Conservation (phyloP, 176 grass and related monocot species). For the Oryza longistaminata region DNA sequence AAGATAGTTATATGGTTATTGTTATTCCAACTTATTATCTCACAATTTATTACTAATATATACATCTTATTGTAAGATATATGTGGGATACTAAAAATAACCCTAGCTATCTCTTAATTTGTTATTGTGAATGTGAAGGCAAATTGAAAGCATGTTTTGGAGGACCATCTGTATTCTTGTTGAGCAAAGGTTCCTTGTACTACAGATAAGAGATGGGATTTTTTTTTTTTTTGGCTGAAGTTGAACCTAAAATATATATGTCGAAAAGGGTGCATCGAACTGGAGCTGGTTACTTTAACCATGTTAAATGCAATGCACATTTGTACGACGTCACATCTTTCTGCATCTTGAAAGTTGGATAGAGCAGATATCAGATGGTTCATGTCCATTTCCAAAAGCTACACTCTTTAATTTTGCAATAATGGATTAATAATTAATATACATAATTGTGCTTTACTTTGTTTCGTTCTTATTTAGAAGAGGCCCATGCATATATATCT, state of each 20-base stretch:
- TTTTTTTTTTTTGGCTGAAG: background rate
- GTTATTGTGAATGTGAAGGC: background rate
- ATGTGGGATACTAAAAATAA: too few relatives aligned
- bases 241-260: background rate
- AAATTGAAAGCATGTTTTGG: constrained; percentile 17
- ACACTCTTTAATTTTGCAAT: too few relatives aligned
- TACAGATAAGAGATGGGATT: constrained; percentile 14
- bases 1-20: too few relatives aligned
- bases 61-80: too few relatives aligned
- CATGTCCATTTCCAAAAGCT: too few relatives aligned
- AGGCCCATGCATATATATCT: background rate
- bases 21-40: too few relatives aligned
- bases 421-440: too few relatives aligned
- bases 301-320: background rate
- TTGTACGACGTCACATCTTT: background rate
- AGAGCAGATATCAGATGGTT: too few relatives aligned
- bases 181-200: background rate
- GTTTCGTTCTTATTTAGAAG: background rate
- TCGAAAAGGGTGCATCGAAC: constrained; percentile 1
- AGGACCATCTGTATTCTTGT: constrained; percentile 15
- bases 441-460: background rate
- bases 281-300: background rate
- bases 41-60: too few relatives aligned
- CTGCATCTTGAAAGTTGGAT: background rate
- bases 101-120: too few relatives aligned